Evolutionary conservation across 441 rosid species (phyloP).

Genomic region (Arabidopsis lyrata): DNA sequence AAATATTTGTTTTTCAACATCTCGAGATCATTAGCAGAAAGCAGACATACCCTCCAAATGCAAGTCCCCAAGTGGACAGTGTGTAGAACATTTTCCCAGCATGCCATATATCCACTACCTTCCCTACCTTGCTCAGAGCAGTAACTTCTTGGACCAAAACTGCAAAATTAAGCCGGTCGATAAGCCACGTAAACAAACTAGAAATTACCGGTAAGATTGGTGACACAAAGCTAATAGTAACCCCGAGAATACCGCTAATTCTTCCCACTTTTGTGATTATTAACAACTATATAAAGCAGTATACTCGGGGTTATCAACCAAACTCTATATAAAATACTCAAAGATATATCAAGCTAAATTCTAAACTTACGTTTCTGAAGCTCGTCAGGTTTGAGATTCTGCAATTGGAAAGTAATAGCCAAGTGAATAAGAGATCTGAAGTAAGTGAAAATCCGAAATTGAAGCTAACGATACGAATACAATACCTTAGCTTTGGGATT

Average conservation of each 20-base stretch:
- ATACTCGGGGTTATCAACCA: not conserved
- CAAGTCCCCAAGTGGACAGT: slow-evolving; percentile 89
- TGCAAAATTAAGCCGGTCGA: slow-evolving; percentile 41
- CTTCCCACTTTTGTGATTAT: not conserved
- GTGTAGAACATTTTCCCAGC: slow-evolving; percentile 84
- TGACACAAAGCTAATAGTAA: not conserved
- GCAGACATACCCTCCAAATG: slow-evolving; percentile 42
- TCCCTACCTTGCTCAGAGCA: slow-evolving; percentile 75
- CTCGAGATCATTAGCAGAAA: not conserved
- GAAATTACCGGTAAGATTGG: not conserved
- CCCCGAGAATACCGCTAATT: not conserved
- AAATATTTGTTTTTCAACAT: not conserved
- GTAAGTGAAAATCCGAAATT: not conserved
- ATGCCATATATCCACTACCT: slow-evolving; percentile 77
- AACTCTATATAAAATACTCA: not conserved
- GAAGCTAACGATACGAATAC: not conserved
- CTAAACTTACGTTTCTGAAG: slow-evolving; percentile 76
- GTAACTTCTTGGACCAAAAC: slow-evolving; percentile 68
- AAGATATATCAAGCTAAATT: slow-evolving; percentile 5
- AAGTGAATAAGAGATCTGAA: not conserved
- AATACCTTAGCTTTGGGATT: slow-evolving; percentile 76
- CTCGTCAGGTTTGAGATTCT: slow-evolving; percentile 81
- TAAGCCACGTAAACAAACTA: not conserved
- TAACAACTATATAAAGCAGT: not conserved
- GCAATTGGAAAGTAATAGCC: slow-evolving; percentile 46